Evolutionary conservation across 192 early-diverging fungal genomes (phyloP).

Genomic region (Coemansia pectinata): DNA sequence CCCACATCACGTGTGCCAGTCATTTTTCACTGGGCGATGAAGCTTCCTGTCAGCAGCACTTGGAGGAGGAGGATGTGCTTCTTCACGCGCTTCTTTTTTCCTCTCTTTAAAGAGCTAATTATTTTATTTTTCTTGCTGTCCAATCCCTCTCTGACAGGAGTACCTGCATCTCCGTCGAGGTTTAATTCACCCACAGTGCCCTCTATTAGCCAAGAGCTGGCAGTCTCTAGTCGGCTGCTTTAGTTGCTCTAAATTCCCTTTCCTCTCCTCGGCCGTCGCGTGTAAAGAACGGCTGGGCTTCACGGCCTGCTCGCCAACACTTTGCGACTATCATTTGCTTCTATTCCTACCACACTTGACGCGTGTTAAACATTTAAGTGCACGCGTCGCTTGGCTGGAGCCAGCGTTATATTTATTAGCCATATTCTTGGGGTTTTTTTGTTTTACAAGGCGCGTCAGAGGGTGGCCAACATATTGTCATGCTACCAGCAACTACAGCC

Average conservation of each 20-base stretch:
- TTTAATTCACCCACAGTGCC: not conserved
- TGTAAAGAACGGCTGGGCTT: not conserved
- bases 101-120: not conserved
- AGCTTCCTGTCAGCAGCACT: not conserved
- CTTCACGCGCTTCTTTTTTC: not conserved
- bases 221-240: not conserved
- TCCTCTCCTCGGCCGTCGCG: not conserved
- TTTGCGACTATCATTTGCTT: not conserved
- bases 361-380: not conserved
- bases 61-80: not conserved
- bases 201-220: not conserved
- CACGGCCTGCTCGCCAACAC: not conserved
- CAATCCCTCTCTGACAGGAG: not conserved
- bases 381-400: not conserved
- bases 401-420: not conserved
- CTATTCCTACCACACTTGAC: not conserved
- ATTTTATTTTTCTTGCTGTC: not conserved
- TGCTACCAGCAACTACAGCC: constrained; percentile 26
- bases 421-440: not conserved
- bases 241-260: not conserved
- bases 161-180: not conserved
- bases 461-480: not conserved
- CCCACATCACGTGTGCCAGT: not conserved
- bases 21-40: not conserved
- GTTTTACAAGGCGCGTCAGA: not conserved